A percentile compares a stretch with the other conserved stretches of the same genome.
Conservation (phyloP, 108 stramenopile genomes). For the Nannochloropsis gaditana region DNA sequence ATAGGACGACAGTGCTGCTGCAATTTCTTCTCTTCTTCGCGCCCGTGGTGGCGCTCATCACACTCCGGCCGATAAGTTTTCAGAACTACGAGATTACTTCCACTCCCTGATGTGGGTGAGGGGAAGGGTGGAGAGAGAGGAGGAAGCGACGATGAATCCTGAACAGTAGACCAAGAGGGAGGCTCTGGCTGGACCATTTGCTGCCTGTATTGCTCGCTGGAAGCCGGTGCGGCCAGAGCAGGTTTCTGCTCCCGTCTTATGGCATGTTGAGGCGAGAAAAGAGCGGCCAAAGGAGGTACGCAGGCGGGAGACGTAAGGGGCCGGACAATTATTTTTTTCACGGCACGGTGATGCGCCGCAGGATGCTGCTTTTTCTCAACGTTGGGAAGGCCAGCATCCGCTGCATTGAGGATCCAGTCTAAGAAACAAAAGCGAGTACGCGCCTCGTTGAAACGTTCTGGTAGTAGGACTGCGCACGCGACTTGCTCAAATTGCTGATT, state of each 20-base stretch:
- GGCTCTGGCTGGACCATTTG: not conserved
- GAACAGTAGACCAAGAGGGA: not conserved
- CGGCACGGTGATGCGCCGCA: not conserved
- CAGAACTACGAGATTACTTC: not conserved
- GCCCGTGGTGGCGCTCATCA: not conserved
- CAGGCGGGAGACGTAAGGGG: not conserved
- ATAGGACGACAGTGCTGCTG: too few relatives aligned
- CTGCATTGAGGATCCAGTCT: slow-evolving; percentile 8
- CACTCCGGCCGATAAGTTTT: not conserved
- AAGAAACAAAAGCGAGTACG: slow-evolving; percentile 10
- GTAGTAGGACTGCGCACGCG: not conserved
- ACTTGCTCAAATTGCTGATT: slow-evolving; percentile 20
- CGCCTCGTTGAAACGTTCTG: slow-evolving; percentile 3
- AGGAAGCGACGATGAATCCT: not conserved
- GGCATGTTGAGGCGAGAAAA: not conserved
- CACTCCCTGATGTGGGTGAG: not conserved
- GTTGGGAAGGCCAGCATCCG: not conserved
- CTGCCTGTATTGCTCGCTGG: not conserved
- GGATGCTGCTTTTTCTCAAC: not conserved
- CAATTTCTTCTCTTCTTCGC: not conserved
- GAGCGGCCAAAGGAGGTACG: not conserved
- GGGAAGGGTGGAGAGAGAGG: not conserved
- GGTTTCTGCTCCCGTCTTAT: not conserved
- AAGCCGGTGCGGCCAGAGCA: not conserved
- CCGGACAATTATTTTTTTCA: not conserved